These are phyloP conservation scores for Plasmodium chabaudi DNA, from an alignment of 169 alveolate genomes.

Conservation along the genomic window DNA sequence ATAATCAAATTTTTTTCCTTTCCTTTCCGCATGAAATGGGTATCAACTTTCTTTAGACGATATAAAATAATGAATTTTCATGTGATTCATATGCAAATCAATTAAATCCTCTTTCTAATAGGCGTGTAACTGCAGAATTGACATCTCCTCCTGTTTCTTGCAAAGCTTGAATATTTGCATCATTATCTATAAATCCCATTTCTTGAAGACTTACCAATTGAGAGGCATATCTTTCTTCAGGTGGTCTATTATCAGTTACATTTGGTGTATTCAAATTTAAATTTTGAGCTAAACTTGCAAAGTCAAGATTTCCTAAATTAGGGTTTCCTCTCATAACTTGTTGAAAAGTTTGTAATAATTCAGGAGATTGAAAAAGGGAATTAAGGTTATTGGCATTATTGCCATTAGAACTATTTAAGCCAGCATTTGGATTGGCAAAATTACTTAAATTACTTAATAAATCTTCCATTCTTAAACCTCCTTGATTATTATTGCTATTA, in stretches of 20 bases:
- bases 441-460: slow-evolving; percentile 41
- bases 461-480: slow-evolving; percentile 70
- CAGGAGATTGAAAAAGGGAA: slow-evolving; percentile 71
- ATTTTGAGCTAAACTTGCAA: slow-evolving; percentile 18
- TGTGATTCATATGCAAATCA: slow-evolving; percentile 22
- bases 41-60: too few relatives aligned
- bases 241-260: slow-evolving; percentile 83
- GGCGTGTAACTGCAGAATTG: slow-evolving; percentile 94
- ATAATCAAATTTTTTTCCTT: too few relatives aligned
- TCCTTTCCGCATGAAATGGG: too few relatives aligned
- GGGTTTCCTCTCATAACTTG: slow-evolving; percentile 63
- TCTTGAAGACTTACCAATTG: slow-evolving; percentile 93
- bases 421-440: slow-evolving; percentile 6
- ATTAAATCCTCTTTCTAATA: slow-evolving; percentile 89
- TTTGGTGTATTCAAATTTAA: slow-evolving; percentile 50
- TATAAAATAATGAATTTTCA: too few relatives aligned
- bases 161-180: slow-evolving; percentile 92
- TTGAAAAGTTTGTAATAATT: slow-evolving; percentile 61
- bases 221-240: slow-evolving; percentile 88
- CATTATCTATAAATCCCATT: slow-evolving; percentile 96
- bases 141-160: slow-evolving; percentile 95
- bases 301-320: slow-evolving; percentile 61
- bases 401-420: slow-evolving; percentile 1
- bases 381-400: slow-evolving; percentile 24
- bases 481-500: slow-evolving; percentile 10